Conservation (phyloP, 2,329 filamentous ascomycete genomes). For the Neopestalotiopsis sp. region DNA sequence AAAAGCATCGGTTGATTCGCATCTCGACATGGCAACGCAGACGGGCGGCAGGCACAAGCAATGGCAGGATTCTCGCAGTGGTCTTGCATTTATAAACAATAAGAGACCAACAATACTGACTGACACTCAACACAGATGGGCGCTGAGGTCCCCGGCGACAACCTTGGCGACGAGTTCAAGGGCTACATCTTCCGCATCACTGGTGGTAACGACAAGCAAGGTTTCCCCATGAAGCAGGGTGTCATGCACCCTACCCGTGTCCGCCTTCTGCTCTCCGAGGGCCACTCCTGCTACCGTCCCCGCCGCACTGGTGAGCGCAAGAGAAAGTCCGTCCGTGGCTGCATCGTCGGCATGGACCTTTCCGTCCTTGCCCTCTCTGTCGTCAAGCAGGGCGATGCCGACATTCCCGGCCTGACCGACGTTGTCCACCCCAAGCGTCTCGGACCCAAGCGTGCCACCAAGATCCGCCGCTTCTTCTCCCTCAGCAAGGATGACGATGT, state of each 20-base stretch:
- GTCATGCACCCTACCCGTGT: conserved; percentile 99
- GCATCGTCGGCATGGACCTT: conserved; percentile 96
- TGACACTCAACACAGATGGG: conserved; percentile 69
- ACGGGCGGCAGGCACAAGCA: background rate
- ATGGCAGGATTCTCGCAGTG: background rate
- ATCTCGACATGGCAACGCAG: background rate
- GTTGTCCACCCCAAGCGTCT: conserved; percentile 98
- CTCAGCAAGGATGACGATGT: conserved; percentile 99
- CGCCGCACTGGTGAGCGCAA: conserved; percentile 98
- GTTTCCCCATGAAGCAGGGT: conserved; percentile 99
- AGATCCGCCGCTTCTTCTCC: conserved; percentile 99
- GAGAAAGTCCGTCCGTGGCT: conserved; percentile 98
- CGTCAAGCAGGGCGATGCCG: conserved; percentile 96
- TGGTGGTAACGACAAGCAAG: conserved; percentile 99
- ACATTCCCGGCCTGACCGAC: conserved; percentile 97
- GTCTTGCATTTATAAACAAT: conserved; percentile 21
- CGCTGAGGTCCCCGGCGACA: conserved; percentile 90
- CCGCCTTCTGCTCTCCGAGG: conserved; percentile 91
- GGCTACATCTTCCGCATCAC: conserved; percentile 99
- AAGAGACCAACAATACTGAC: conserved; percentile 28
- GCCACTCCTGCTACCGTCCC: conserved; percentile 99
- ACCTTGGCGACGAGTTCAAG: conserved; percentile 99
- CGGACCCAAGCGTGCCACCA: conserved; percentile 99
- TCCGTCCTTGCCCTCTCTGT: conserved; percentile 92
- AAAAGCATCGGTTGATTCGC: background rate